A percentile compares a stretch with the other conserved stretches of the same genome.
Conservation (phyloP, 2,329 filamentous ascomycete species). For the Elsinoe batatas region DNA sequence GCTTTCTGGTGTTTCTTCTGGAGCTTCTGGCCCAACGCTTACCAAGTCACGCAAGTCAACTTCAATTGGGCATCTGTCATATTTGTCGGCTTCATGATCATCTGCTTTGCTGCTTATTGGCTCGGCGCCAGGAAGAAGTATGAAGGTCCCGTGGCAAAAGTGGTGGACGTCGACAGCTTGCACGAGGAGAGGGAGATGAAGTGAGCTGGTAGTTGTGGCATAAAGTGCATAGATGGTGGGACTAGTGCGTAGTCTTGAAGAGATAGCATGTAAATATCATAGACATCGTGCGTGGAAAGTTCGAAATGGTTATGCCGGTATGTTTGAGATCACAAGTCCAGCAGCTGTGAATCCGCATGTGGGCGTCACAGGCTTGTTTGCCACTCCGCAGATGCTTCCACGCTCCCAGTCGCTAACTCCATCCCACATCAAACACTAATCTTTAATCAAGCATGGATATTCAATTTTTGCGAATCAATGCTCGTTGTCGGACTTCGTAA, state of each 20-base stretch:
- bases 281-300: not conserved
- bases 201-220: not conserved
- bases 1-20: conserved; percentile 34
- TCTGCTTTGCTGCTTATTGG: conserved; percentile 13
- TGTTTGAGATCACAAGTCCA: no score
- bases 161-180: conserved; percentile 5
- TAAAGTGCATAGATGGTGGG: no score
- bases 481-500: no score
- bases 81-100: conserved; percentile 22
- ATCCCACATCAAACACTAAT: no score
- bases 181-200: not conserved
- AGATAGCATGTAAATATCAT: not conserved
- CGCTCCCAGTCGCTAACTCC: not conserved
- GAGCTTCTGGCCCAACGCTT: conserved; percentile 32
- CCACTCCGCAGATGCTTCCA: not conserved
- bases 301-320: no score
- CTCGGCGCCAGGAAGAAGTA: conserved; percentile 9
- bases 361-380: not conserved
- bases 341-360: not conserved
- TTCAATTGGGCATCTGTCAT: conserved; percentile 46
- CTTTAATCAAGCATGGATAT: no score
- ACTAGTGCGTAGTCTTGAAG: not conserved
- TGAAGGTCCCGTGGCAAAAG: conserved; percentile 10
- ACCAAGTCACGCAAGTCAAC: conserved; percentile 29
- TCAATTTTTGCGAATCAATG: no score